Percentiles rank a stretch among this genome's conserved stretches.
These are phyloP conservation scores for Trametes cingulata DNA, from an alignment of 768 basidiomycete genomes.

Conservation along the genomic window DNA sequence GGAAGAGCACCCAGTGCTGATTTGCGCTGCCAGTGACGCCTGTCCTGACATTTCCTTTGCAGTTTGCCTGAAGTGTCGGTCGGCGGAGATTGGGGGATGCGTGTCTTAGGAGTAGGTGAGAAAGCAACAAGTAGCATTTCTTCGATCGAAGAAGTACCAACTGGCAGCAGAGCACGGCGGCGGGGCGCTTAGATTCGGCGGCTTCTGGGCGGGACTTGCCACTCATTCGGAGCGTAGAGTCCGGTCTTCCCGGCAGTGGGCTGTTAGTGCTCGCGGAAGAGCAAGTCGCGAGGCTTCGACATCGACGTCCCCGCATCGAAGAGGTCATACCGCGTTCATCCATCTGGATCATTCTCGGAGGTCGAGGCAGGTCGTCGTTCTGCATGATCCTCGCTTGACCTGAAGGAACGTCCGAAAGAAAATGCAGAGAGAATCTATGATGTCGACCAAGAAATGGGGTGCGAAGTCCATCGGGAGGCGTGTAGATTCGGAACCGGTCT, in stretches of 20 bases:
- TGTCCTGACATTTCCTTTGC: neutral
- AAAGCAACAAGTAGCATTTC: neutral
- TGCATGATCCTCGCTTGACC: slow-evolving; percentile 18
- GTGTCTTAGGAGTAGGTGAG: slow-evolving; percentile 15
- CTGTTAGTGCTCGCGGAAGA: slow-evolving; percentile 4
- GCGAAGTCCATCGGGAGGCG: slow-evolving; percentile 1
- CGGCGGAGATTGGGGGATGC: slow-evolving; percentile 12
- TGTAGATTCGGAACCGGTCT: slow-evolving; percentile 15
- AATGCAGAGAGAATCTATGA: neutral
- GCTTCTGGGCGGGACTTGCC: neutral
- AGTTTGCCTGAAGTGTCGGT: neutral
- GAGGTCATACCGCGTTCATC: slow-evolving; percentile 4
- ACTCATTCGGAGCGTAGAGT: neutral
- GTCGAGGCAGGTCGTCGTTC: slow-evolving; percentile 18
- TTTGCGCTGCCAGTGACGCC: neutral
- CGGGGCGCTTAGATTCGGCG: slow-evolving; percentile 15
- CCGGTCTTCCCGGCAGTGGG: neutral
- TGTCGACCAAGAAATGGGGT: slow-evolving; percentile 10
- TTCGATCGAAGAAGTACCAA: neutral
- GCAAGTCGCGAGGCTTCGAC: neutral
- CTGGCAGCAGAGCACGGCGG: neutral
- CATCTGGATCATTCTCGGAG: slow-evolving; percentile 21
- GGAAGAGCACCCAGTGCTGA: too few relatives aligned
- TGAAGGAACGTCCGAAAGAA: slow-evolving; percentile 8
- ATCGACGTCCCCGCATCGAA: neutral